A percentile compares a stretch with the other conserved stretches of the same genome.
Evolutionary conservation across 805 yeast genomes (phyloP).

Genomic region (Teunomyces cretensis): DNA sequence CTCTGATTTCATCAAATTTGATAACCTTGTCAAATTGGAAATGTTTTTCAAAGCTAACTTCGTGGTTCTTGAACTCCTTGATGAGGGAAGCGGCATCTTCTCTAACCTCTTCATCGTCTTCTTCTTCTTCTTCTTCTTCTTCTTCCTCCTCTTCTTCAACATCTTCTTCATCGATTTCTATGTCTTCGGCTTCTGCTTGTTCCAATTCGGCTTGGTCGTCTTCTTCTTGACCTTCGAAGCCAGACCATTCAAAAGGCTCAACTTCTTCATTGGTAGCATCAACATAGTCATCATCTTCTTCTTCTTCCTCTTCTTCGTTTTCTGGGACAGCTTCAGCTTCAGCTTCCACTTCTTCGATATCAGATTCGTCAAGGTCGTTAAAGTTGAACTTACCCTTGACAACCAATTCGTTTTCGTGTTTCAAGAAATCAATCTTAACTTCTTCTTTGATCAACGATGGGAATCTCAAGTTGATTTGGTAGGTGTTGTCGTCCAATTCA

Average conservation of each 20-base stretch:
- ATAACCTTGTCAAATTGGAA: constrained; percentile 41
- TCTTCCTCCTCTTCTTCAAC: constrained; percentile 15
- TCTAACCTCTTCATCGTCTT: constrained; percentile 37
- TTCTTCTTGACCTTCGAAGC: constrained; percentile 12
- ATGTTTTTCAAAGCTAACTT: constrained; percentile 42
- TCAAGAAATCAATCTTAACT: constrained; percentile 38
- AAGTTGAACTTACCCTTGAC: constrained; percentile 41
- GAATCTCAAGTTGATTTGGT: constrained; percentile 41
- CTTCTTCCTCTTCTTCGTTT: constrained; percentile 17
- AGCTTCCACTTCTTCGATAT: constrained; percentile 22
- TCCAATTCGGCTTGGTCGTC: constrained; percentile 14
- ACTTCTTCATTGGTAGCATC: constrained; percentile 7
- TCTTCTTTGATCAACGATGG: constrained; percentile 43
- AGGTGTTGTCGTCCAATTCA: constrained; percentile 37
- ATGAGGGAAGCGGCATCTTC: constrained; percentile 41
- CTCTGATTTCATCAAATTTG: constrained; percentile 37
- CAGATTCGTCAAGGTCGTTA: constrained; percentile 21
- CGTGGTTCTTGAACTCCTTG: constrained; percentile 38
- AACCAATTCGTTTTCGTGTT: constrained; percentile 41
- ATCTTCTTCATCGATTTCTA: constrained; percentile 8
- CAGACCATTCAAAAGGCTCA: constrained; percentile 12
- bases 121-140: constrained; percentile 15
- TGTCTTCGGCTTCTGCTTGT: constrained; percentile 3
- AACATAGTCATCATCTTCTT: constrained; percentile 11
- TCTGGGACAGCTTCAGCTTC: constrained; percentile 13